Evolutionary conservation across 768 basidiomycete species (phyloP), one percentile per base, ranked within the genome.

Genomic region (Coprinopsis cinerea): DNA sequence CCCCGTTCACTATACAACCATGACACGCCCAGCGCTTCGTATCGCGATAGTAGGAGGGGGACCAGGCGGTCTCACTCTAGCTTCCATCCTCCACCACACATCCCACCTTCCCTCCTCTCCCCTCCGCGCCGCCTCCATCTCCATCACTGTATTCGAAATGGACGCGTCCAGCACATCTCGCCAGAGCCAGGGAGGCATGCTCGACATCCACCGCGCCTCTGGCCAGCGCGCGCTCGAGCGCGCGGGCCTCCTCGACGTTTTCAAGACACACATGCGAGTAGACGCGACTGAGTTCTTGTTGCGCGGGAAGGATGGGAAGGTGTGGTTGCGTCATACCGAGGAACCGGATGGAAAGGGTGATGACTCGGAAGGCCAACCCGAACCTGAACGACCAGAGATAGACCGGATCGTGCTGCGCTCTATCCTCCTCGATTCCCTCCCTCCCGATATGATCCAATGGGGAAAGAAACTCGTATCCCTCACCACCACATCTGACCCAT

Each of bases 171-270:
- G 48, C 7, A 32, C 47, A 26, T 41, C 55, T 9, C 61, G 63
- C 30, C n/a, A n/a, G 13, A 52, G 46, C 20, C 61, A 62, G 35
- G 63, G 63, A 23, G 60, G 64, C 18, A 57, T 57, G 17, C 60
- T 65, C 40, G 63, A 65, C 51, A 49, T 65, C 25, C 62, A 61
- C 44, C 17, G 40, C n/a, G 49, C 56, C 32, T 58, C 60, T 2
- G 61, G 64, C 11, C 63, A 60, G 41, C 52, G 43, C 11, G 64
- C 60, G 4, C 47, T 65, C 13, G 47, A 53, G 11, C 55, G 52
- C 24, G 63, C 61, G 2, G 63, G 61, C n/a, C 58, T 65, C 3
- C 46, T 57, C 22, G 26, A 54, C 13, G 51, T 54, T 27, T 65
- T 65, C 41, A 44, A 58, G 32, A 53, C 54, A 18, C 46, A 53